Percentiles rank a stretch among this genome's conserved stretches.
phyloP scores from a whole-genome alignment of 2,329 filamentous ascomycete species.

The Rachicladosporium sp. region DNA sequence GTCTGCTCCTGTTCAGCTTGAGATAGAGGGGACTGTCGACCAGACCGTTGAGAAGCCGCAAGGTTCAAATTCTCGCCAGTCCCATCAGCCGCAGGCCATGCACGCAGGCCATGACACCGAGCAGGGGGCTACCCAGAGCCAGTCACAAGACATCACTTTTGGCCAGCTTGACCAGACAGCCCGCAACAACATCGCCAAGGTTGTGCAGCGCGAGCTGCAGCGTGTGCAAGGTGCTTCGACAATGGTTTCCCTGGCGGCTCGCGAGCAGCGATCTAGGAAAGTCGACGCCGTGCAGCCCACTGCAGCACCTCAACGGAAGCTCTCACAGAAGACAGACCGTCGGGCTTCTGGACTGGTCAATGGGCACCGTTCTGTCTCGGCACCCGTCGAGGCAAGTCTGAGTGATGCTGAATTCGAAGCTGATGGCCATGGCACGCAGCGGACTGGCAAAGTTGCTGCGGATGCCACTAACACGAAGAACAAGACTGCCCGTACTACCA shows the following conservation, averaged over 20 bases:
- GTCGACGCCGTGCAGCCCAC: background rate
- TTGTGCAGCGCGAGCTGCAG: constrained; percentile 5
- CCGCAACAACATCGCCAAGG: constrained; percentile 6
- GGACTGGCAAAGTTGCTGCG: constrained; percentile 6
- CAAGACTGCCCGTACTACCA: constrained; percentile 10
- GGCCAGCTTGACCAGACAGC: constrained; percentile 4
- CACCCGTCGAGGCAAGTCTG: constrained; percentile 9
- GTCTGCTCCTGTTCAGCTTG: background rate
- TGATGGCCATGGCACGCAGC: constrained; percentile 9
- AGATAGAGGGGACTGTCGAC: constrained; percentile 8
- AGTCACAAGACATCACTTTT: constrained; percentile 4
- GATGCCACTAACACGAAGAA: constrained; percentile 3
- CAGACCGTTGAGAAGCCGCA: constrained; percentile 17
- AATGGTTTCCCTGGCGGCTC: constrained; percentile 1
- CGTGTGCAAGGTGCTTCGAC: constrained; percentile 3
- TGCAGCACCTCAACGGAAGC: background rate
- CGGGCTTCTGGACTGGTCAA: background rate
- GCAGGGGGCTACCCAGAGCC: constrained; percentile 1
- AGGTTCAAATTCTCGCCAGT: constrained; percentile 1
- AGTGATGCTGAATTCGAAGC: constrained; percentile 14
- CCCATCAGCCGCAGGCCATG: background rate
- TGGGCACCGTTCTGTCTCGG: constrained; percentile 9
- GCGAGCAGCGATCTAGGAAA: background rate
- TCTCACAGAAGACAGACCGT: background rate
- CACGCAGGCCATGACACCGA: background rate